Base-by-base conservation (phyloP, 352 stramenopile genomes). In the Globisporangium cylindrosporum region DNA sequence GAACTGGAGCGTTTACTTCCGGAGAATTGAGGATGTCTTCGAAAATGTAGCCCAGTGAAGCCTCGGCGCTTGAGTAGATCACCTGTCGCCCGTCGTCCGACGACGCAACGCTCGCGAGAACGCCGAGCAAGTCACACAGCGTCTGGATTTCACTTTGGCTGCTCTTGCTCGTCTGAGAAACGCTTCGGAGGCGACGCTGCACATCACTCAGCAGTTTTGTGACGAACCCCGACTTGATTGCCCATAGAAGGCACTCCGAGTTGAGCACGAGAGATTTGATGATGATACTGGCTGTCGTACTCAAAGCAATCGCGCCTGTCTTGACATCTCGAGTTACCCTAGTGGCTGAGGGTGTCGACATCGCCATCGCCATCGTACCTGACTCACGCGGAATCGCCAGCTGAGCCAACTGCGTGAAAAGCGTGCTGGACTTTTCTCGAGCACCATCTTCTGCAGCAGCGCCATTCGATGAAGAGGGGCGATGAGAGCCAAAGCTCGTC, bases 241-340 rank as follows among this genome's bases (percentile, higher is more conserved):
- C 73, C 64, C 67, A 73, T 25, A 76, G 63, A 14, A 88, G 67
- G 36, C 82, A 90, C 62, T 92, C 84, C 1, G 65, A 20, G 48
- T 85, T 75, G n/a, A 90, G 65, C 24, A 92, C 56, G 8, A 69
- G 68, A 1, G 75, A 73, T 59, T 78, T 83, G 24, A 90, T 54
- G 25, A 91, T 73, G 49, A 77, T 68, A 25, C 77, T 82, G 18
- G 78, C 78, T 20, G 74, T 66, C 25, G 72, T 76, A 36, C 67
- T 74, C n/a, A 80, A 57, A 0, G 15, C 24, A 1, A 15, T 27
- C 27, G 62, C 34, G 20, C 67, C 56, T 12, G 49, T 61, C 32
- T 46, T 32, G n/a, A 20, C 12, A 2, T 46, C 34, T 51, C 29
- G 36, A 29, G 15, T 8, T 27, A 6, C 15, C 43, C 14, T 49